Evolutionary conservation across 345 rosid species (phyloP).

Genomic region (Populus ilicifolia): DNA sequence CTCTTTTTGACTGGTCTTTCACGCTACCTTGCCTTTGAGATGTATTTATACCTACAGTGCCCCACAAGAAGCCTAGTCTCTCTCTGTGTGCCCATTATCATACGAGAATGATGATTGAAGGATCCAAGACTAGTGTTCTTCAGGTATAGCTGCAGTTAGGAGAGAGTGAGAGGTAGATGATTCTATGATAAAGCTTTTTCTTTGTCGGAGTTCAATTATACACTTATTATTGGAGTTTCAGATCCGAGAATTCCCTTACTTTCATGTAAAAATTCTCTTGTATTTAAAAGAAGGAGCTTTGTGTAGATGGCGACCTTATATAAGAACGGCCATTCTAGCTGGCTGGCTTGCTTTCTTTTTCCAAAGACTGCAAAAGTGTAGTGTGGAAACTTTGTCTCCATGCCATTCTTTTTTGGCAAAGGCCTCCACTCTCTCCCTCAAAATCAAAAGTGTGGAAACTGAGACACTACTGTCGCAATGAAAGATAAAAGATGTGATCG

Average conservation of each 20-base stretch:
- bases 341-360: conserved; percentile 10
- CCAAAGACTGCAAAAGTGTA: conserved; percentile 44
- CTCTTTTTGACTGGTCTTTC: conserved; percentile 50
- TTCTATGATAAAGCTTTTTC: not conserved
- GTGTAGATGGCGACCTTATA: not conserved
- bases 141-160: conserved; percentile 6
- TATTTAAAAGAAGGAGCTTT: conserved; percentile 27
- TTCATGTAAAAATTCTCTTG: conserved; percentile 37
- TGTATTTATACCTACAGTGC: not conserved
- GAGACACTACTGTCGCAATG: conserved; percentile 19
- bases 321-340: not conserved
- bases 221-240: conserved; percentile 41
- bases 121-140: conserved; percentile 33
- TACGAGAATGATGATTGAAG: conserved; percentile 29
- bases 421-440: not conserved
- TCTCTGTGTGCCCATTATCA: not conserved
- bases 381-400: conserved; percentile 62
- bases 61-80: not conserved
- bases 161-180: conserved; percentile 14
- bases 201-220: conserved; percentile 35
- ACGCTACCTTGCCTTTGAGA: conserved; percentile 1
- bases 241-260: conserved; percentile 71
- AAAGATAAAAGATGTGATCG: conserved; percentile 22
- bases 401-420: conserved; percentile 18
- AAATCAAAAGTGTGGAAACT: conserved; percentile 28